Evolutionary conservation across 1,139 yeast species (phyloP).

Genomic region (Taphrina deformans): DNA sequence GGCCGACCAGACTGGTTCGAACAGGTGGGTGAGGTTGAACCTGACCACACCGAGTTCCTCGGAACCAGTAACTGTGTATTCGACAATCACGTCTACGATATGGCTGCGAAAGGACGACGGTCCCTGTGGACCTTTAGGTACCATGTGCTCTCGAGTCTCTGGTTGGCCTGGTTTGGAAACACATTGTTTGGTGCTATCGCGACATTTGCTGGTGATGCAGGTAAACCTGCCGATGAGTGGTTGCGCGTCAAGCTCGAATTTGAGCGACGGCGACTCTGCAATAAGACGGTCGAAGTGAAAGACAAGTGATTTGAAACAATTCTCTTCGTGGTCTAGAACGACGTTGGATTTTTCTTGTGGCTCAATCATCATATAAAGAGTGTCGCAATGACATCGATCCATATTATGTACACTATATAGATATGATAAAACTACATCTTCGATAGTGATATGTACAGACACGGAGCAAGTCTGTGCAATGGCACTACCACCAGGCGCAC

Average conservation of each 20-base stretch:
- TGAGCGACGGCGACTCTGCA: background rate
- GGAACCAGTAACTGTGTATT: background rate
- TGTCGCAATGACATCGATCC: background rate
- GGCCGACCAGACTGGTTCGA: slow-evolving; percentile 1
- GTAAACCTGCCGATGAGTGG: slow-evolving; percentile 27
- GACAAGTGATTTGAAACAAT: background rate
- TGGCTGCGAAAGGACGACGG: background rate
- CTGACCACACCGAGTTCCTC: slow-evolving; percentile 3
- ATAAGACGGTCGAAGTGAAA: background rate
- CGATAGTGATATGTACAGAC: background rate
- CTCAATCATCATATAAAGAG: too few species aligned
- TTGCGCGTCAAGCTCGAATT: slow-evolving; percentile 10
- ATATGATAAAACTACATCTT: background rate
- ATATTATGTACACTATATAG: background rate
- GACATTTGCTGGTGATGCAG: slow-evolving; percentile 29
- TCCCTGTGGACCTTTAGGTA: slow-evolving; percentile 3
- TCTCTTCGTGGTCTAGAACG: background rate
- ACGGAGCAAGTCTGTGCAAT: too few species aligned
- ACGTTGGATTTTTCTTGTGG: too few species aligned
- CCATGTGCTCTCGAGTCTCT: background rate
- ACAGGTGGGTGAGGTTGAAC: background rate
- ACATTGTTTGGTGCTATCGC: slow-evolving; percentile 12
- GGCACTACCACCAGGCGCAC: slow-evolving; percentile 21
- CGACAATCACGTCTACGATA: slow-evolving; percentile 7
- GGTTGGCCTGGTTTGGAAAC: slow-evolving; percentile 1